These are phyloP conservation scores for Laguncularia racemosa DNA, from an alignment of 345 rosid species.

Conservation along the genomic window DNA sequence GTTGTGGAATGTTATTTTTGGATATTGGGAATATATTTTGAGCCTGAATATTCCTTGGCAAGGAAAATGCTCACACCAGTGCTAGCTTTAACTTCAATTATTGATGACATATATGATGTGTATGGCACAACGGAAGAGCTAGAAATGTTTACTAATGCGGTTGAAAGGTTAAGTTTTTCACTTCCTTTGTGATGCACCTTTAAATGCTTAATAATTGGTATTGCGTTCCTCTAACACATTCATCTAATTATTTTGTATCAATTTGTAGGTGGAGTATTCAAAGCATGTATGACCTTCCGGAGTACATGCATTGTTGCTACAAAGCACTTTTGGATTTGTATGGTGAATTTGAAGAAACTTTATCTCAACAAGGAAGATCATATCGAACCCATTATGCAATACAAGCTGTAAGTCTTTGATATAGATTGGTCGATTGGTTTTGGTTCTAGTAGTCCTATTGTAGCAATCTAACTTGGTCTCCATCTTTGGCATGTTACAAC, in stretches of 20 bases:
- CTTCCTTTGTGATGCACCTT: not conserved
- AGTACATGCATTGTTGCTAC: constrained; percentile 3
- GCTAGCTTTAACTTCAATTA: not conserved
- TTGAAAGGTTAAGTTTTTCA: not conserved
- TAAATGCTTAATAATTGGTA: not conserved
- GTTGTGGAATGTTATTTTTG: constrained; percentile 9
- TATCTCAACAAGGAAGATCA: constrained; percentile 8
- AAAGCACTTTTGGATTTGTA: constrained; percentile 20
- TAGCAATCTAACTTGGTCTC: not conserved
- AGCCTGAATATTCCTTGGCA: constrained; percentile 10
- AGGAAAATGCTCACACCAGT: not conserved
- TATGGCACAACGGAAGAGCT: not conserved
- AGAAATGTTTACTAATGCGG: not conserved
- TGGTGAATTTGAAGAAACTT: constrained; percentile 15
- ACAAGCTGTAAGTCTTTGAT: constrained; percentile 15
- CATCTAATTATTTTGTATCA: not conserved
- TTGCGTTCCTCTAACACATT: not conserved
- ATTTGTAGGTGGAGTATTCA: too few relatives aligned
- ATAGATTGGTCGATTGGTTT: too few relatives aligned
- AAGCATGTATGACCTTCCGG: too few relatives aligned
- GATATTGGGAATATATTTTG: constrained; percentile 4
- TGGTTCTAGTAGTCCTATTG: rapidly evolving
- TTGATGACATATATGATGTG: constrained; percentile 2
- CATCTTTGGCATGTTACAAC: too few relatives aligned
- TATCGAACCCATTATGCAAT: constrained; percentile 17